A percentile compares a stretch with the other conserved stretches of the same genome.
phyloP scores from a whole-genome alignment of 352 stramenopile genomes.

The Phytophthora meadii region DNA sequence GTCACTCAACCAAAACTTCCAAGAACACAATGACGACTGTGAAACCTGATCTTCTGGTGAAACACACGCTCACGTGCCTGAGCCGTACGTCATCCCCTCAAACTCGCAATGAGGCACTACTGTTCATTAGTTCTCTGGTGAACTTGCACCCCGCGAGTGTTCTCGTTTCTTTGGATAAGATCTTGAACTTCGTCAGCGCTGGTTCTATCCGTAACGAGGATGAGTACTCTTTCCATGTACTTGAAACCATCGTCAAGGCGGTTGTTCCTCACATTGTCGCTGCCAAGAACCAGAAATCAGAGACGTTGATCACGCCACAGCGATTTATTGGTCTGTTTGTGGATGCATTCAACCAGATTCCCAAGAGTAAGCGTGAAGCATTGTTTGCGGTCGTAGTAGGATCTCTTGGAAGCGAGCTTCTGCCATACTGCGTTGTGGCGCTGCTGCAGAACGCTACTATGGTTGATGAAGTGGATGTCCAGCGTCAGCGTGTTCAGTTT shows the following conservation, averaged over 20 bases:
- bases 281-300: conserved; percentile 15
- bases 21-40: conserved; percentile 24
- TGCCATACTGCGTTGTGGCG: conserved; percentile 64
- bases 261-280: conserved; percentile 81
- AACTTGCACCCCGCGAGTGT: conserved; percentile 78
- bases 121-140: conserved; percentile 85
- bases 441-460: conserved; percentile 54
- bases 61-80: conserved; percentile 79
- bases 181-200: conserved; percentile 68
- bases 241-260: conserved; percentile 86
- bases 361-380: conserved; percentile 54
- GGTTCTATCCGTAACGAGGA: conserved; percentile 77
- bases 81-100: conserved; percentile 69
- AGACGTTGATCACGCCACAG: conserved; percentile 60
- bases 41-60: conserved; percentile 76
- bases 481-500: conserved; percentile 62
- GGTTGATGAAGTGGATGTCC: conserved; percentile 41
- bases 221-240: conserved; percentile 88
- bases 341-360: conserved; percentile 73
- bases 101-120: conserved; percentile 81
- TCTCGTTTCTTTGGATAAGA: conserved; percentile 78
- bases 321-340: conserved; percentile 85
- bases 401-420: conserved; percentile 53
- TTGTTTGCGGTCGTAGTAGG: conserved; percentile 76
- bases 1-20: conserved; percentile 21